Conservation (phyloP, 2,329 filamentous ascomycete species). For the Scedosporium apiospermum region DNA sequence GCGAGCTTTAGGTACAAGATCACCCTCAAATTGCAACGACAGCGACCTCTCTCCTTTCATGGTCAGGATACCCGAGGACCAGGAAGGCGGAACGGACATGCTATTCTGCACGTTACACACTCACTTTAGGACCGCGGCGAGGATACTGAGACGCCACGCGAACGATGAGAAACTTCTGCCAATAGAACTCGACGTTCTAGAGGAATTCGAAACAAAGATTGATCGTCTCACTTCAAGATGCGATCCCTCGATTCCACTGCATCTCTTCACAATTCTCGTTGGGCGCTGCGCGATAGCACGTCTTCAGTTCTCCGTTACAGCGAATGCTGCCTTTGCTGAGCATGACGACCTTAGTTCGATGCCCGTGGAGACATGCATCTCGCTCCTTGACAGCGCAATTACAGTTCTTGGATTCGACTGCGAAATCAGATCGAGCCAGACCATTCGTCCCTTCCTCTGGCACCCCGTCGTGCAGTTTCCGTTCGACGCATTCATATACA, state of each 20-base stretch:
- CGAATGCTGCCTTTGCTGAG: background rate
- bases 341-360: background rate
- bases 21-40: constrained; percentile 1
- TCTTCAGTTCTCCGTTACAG: background rate
- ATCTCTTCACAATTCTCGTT: constrained; percentile 1
- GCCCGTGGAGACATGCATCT: background rate
- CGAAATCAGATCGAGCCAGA: background rate
- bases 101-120: background rate
- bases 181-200: background rate
- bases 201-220: background rate
- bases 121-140: background rate
- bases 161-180: background rate
- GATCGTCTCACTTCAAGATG: background rate
- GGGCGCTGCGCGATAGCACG: background rate
- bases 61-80: background rate
- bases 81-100: constrained; percentile 3
- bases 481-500: background rate
- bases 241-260: constrained; percentile 1
- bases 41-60: constrained; percentile 4
- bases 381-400: background rate
- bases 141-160: background rate
- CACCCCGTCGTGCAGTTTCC: constrained; percentile 4
- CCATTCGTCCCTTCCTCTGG: constrained; percentile 2
- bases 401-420: background rate
- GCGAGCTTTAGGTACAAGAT: background rate